A percentile compares a stretch with the other conserved stretches of the same genome.
These are phyloP conservation scores for Chrysoporthe cubensis DNA, from an alignment of 2,329 filamentous ascomycete species.

Conservation along the genomic window DNA sequence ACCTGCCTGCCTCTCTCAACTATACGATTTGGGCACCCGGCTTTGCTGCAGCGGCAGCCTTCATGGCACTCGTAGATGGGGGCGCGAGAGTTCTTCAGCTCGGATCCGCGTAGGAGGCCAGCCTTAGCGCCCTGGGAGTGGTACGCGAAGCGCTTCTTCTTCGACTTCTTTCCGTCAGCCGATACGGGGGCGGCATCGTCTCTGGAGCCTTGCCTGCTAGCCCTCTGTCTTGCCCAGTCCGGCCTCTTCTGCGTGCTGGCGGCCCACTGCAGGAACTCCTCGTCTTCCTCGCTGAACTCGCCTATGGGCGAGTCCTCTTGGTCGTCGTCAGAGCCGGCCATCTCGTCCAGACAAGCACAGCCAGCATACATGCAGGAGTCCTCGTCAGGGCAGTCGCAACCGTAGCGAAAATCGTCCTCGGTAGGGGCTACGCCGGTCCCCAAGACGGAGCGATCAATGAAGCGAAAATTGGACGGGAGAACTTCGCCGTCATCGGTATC, in stretches of 20 bases:
- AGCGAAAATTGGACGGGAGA: slow-evolving; percentile 68
- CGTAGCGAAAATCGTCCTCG: slow-evolving; percentile 65
- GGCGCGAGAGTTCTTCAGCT: slow-evolving; percentile 55
- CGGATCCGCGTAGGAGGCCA: slow-evolving; percentile 55
- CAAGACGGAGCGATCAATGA: slow-evolving; percentile 67
- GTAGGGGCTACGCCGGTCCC: slow-evolving; percentile 62
- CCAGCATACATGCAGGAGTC: slow-evolving; percentile 68
- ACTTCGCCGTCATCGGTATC: slow-evolving; percentile 54
- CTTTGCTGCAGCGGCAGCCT: slow-evolving; percentile 65
- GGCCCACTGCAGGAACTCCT: slow-evolving; percentile 22
- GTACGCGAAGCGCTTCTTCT: slow-evolving; percentile 63
- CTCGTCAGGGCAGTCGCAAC: slow-evolving; percentile 68
- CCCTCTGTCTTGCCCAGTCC: slow-evolving; percentile 19
- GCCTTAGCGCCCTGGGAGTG: slow-evolving; percentile 56
- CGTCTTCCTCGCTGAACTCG: slow-evolving; percentile 44
- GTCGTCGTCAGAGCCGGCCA: slow-evolving; percentile 59
- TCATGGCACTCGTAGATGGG: slow-evolving; percentile 83
- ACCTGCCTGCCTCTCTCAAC: slow-evolving; percentile 75
- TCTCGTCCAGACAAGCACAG: slow-evolving; percentile 68
- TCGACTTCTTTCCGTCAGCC: slow-evolving; percentile 11
- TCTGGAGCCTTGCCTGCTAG: slow-evolving; percentile 15
- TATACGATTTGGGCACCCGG: slow-evolving; percentile 71
- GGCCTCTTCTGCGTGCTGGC: slow-evolving; percentile 26
- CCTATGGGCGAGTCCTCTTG: slow-evolving; percentile 56
- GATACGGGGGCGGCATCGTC: slow-evolving; percentile 11